Evolutionary conservation across 1,284 basidiomycete genomes (phyloP).

Genomic region (Peniophora sp.): DNA sequence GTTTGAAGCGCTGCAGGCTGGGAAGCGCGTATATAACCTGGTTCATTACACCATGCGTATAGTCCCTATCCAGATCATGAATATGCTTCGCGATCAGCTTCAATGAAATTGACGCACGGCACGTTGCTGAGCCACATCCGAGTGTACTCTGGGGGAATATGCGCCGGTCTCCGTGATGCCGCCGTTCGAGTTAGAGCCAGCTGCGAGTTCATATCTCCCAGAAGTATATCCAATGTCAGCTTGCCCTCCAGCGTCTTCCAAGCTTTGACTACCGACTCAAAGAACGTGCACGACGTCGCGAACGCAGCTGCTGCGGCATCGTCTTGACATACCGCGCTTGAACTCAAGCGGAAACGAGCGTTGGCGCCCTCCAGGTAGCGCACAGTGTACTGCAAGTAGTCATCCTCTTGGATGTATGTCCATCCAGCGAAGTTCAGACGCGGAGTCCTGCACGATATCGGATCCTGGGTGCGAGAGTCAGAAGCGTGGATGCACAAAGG

Average conservation of each 20-base stretch:
- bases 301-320: constrained; percentile 13
- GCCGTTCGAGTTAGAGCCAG: constrained; percentile 17
- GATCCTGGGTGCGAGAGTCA: neutral
- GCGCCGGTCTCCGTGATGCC: constrained; percentile 15
- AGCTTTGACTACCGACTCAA: constrained; percentile 13
- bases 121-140: constrained; percentile 24
- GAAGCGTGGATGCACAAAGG: neutral
- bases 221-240: constrained; percentile 14
- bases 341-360: neutral
- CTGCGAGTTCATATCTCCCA: constrained; percentile 18
- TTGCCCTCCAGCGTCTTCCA: constrained; percentile 14
- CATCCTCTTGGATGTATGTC: neutral
- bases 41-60: constrained; percentile 24
- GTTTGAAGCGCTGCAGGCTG: constrained; percentile 15
- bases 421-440: neutral
- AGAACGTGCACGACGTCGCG: constrained; percentile 16
- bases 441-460: neutral
- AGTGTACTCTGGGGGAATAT: constrained; percentile 20
- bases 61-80: constrained; percentile 17
- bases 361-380: constrained; percentile 2
- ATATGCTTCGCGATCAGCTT: neutral
- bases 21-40: constrained; percentile 19
- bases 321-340: constrained; percentile 4
- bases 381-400: neutral
- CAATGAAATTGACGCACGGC: constrained; percentile 13